These are phyloP conservation scores for Rhodomyrtus tomentosa DNA, from an alignment of 345 rosid species.

Conservation along the genomic window DNA sequence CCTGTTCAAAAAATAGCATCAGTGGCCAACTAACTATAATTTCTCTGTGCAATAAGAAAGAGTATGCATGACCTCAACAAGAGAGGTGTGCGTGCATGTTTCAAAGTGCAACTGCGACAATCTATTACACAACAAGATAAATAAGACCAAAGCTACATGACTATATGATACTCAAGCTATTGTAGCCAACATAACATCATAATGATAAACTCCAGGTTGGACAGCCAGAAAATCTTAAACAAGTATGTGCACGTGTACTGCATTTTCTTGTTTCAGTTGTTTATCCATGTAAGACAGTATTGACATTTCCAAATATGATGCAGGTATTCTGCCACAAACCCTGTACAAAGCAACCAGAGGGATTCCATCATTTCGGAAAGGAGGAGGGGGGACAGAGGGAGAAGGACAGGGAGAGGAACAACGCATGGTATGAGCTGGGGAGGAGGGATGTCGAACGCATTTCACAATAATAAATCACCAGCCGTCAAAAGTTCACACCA, in stretches of 20 bases:
- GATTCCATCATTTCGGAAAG: background rate
- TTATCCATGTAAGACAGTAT: background rate
- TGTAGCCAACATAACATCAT: background rate
- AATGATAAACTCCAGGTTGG: background rate
- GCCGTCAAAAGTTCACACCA: slow-evolving; percentile 40
- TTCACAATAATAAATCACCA: background rate
- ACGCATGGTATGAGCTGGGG: background rate
- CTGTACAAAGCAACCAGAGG: background rate
- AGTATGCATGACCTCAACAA: background rate
- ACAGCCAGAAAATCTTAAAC: background rate
- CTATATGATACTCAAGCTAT: background rate
- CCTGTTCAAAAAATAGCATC: slow-evolving; percentile 29
- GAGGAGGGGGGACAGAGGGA: background rate
- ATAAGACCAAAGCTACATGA: background rate
- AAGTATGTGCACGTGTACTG: background rate
- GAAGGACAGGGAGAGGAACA: background rate
- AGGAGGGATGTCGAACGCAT: background rate
- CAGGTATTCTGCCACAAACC: background rate
- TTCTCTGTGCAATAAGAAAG: background rate
- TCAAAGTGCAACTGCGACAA: background rate
- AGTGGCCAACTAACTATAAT: background rate
- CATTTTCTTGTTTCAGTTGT: background rate
- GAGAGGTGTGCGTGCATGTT: background rate
- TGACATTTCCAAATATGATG: background rate
- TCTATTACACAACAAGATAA: background rate